These are phyloP conservation scores for Albugo candida DNA, from an alignment of 352 stramenopile genomes.

Conservation along the genomic window DNA sequence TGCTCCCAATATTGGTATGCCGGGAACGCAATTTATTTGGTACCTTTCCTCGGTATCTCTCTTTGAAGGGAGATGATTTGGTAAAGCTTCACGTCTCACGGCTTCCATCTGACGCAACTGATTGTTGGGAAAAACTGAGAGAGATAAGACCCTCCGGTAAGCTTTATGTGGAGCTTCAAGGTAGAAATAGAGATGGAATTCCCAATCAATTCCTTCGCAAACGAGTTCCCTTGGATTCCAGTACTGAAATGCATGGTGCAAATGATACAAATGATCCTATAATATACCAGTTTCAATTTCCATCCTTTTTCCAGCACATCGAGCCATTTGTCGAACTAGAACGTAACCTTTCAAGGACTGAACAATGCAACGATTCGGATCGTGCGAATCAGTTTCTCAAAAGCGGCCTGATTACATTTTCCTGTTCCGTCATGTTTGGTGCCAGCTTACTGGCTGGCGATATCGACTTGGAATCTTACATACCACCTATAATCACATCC, in stretches of 20 bases:
- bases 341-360: neutral
- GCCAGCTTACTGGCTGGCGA: conserved; percentile 16
- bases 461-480: conserved; percentile 29
- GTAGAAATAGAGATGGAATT: conserved; percentile 11
- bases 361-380: no score
- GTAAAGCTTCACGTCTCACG: conserved; percentile 15
- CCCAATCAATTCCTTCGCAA: conserved; percentile 13
- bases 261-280: conserved; percentile 6
- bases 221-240: conserved; percentile 12
- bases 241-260: neutral
- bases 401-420: neutral
- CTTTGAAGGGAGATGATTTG: conserved; percentile 16
- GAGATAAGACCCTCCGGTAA: conserved; percentile 22
- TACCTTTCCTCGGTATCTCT: conserved; percentile 17
- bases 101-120: conserved; percentile 20
- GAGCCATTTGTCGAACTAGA: neutral
- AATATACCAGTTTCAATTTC: conserved; percentile 19
- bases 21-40: conserved; percentile 21
- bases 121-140: conserved; percentile 22
- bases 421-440: neutral
- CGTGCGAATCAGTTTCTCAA: neutral
- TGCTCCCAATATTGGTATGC: conserved; percentile 22
- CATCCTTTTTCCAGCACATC: conserved; percentile 36
- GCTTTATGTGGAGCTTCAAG: conserved; percentile 31
- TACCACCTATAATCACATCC: conserved; percentile 30